Evolutionary conservation across 352 stramenopile species (phyloP), one percentile per base, ranked within the genome.

Genomic region (Phytophthora boehmeriae): DNA sequence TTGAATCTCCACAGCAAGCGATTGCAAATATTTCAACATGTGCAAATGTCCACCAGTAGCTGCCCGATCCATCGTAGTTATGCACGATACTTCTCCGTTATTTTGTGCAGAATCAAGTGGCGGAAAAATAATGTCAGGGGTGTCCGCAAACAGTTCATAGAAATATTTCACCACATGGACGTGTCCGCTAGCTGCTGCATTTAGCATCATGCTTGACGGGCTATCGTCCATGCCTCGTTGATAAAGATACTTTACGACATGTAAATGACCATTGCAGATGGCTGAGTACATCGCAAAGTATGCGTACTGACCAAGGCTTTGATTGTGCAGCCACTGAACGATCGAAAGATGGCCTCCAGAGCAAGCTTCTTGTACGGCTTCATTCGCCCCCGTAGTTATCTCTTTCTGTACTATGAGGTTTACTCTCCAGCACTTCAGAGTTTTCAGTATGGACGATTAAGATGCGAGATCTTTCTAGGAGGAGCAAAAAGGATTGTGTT

Each of bases 1-100:
- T 10, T 59, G 58, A 43, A 49, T 60, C 25, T 22, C 8, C 17
- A 38, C 25, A 41, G 48, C 58, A 22, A 60, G 16, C 4, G n/a
- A 35, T 14, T 66, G 42, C 16, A 66, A 49, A 22, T 49, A 60
- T 2, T 50, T 8, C 20, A 66, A 8, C 30, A 60, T 19, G 20
- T 59, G 48, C 8, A 60, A 38, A 44, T 60, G 35, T 8, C 58
- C 48, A 6, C 59, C 59, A 13, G 10, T 43, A 25, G 58, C 39
- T 27, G 58, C 58, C 59, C 34, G 44, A 25, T 55, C 58, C 58
- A 66, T 66, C 6, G 49, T 42, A 50, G n/a, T 59, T 28, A 36
- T 23, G 6, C 17, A 54, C 8, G 50, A 44, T 16, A 11, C 22
- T 13, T 10, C 35, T 8, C 25, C 9, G 6, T 27, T 14, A 22